These are phyloP conservation scores for Pleurotus pulmonarius DNA, from an alignment of 768 basidiomycete species.

Conservation along the genomic window DNA sequence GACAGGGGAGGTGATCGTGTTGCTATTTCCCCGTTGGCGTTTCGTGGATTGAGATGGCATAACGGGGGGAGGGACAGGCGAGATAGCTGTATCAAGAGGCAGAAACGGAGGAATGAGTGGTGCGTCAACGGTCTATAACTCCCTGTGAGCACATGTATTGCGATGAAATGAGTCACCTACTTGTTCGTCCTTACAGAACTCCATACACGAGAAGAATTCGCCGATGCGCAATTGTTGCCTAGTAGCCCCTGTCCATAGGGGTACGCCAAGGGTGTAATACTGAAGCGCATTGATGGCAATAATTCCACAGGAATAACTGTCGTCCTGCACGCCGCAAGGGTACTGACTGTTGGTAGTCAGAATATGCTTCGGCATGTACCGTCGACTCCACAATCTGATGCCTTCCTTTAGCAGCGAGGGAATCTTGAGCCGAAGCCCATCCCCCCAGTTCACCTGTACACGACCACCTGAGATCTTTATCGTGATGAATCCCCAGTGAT, in stretches of 20 bases:
- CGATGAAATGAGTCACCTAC: background rate
- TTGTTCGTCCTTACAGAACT: background rate
- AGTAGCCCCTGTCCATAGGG: background rate
- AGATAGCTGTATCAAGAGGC: background rate
- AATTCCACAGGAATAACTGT: background rate
- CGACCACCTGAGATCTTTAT: background rate
- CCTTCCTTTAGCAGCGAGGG: background rate
- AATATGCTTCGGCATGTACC: background rate
- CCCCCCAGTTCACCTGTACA: background rate
- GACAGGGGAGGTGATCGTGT: background rate
- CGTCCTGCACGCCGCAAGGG: background rate
- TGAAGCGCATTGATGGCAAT: background rate
- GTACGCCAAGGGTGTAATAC: background rate
- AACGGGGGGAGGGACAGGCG: background rate
- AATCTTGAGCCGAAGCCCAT: background rate
- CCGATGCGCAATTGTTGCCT: background rate
- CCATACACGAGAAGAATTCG: background rate
- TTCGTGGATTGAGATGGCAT: too few relatives aligned
- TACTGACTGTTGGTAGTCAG: background rate
- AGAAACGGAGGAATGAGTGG: background rate
- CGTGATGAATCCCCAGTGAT: background rate
- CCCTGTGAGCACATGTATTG: background rate
- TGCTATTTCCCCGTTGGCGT: too few relatives aligned
- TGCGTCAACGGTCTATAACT: background rate
- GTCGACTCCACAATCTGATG: background rate